A percentile compares a stretch with the other conserved stretches of the same genome.
phyloP scores from a whole-genome alignment of 768 basidiomycete species.

The Lentinula boryana region DNA sequence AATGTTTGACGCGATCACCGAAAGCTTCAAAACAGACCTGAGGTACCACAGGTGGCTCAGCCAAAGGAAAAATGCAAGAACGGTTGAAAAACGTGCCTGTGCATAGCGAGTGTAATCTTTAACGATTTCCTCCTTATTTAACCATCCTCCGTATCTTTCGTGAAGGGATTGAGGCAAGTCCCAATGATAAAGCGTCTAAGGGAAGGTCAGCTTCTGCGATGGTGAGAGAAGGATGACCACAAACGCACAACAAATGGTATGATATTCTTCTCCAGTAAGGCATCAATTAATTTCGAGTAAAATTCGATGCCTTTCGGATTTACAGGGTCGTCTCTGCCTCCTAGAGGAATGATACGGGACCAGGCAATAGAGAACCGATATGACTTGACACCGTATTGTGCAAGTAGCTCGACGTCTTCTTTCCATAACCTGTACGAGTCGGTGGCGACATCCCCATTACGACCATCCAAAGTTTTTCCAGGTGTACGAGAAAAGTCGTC shows the following conservation, averaged over 20 bases:
- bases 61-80: slow-evolving; percentile 11
- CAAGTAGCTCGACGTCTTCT: slow-evolving; percentile 59
- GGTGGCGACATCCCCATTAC: slow-evolving; percentile 63
- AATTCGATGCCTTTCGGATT: slow-evolving; percentile 65
- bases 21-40: slow-evolving; percentile 71
- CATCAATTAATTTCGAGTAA: slow-evolving; percentile 69
- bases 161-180: slow-evolving; percentile 72
- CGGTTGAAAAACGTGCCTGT: slow-evolving; percentile 26
- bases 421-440: slow-evolving; percentile 67
- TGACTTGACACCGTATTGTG: slow-evolving; percentile 58
- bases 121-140: slow-evolving; percentile 66
- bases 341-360: slow-evolving; percentile 70
- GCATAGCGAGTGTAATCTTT: slow-evolving; percentile 61
- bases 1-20: slow-evolving; percentile 72
- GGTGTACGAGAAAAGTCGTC: slow-evolving; percentile 62
- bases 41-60: not conserved
- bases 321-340: slow-evolving; percentile 66
- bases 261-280: slow-evolving; percentile 55
- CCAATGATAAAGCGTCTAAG: slow-evolving; percentile 73
- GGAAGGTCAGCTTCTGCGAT: not conserved
- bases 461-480: slow-evolving; percentile 65
- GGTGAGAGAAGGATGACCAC: not conserved
- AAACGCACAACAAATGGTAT: slow-evolving; percentile 56
- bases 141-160: slow-evolving; percentile 71
- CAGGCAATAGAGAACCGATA: slow-evolving; percentile 77